Evolutionary conservation across 1,284 basidiomycete species (phyloP).

Genomic region (Butyriboletus pseudospeciosus): DNA sequence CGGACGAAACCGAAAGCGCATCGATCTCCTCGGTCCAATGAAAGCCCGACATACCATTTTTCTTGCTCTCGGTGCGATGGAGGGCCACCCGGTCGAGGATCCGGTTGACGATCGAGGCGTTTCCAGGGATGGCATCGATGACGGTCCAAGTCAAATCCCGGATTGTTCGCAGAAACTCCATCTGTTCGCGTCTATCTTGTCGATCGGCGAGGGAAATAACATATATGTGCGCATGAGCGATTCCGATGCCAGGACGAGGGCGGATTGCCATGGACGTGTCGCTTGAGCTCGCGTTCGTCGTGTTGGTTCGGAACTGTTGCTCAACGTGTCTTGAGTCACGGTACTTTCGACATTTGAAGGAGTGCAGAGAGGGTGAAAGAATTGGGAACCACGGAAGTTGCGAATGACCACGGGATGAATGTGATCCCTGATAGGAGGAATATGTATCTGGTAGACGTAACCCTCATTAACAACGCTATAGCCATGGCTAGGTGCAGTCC

Average conservation of each 20-base stretch:
- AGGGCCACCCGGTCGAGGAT: constrained; percentile 42
- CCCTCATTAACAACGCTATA: constrained; percentile 5
- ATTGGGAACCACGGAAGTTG: constrained; percentile 9
- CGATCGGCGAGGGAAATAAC: constrained; percentile 45
- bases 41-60: constrained; percentile 27
- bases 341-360: constrained; percentile 1
- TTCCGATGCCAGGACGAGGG: constrained; percentile 16
- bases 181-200: constrained; percentile 25
- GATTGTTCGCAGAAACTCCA: constrained; percentile 15
- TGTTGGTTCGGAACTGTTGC: neutral
- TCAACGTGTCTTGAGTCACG: too few species aligned
- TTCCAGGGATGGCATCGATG: constrained; percentile 42
- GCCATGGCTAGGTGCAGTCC: constrained; percentile 36
- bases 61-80: constrained; percentile 27
- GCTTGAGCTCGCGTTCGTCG: constrained; percentile 17
- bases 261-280: neutral
- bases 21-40: constrained; percentile 47
- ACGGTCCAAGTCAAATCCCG: constrained; percentile 49
- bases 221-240: constrained; percentile 38
- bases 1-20: constrained; percentile 25
- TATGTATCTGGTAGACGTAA: constrained; percentile 23
- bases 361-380: constrained; percentile 11
- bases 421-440: constrained; percentile 22
- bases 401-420: constrained; percentile 27
- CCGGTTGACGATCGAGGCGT: constrained; percentile 35